A percentile compares a stretch with the other conserved stretches of the same genome.
Evolutionary conservation across 805 yeast species (phyloP).

Genomic region (Yueomyces sinensis): DNA sequence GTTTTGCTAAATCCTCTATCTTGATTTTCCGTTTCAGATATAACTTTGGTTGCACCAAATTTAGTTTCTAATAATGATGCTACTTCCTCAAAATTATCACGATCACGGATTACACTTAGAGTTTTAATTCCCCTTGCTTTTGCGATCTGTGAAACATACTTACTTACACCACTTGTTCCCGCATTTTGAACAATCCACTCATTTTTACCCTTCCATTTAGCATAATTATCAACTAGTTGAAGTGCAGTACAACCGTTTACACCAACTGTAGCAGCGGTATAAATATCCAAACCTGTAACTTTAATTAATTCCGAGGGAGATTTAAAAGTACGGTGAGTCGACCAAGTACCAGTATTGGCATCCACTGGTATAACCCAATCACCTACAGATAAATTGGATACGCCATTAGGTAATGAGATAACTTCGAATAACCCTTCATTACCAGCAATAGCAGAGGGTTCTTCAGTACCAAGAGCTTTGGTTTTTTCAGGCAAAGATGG

Average conservation of each 20-base stretch:
- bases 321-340: constrained; percentile 54
- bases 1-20: constrained; percentile 53
- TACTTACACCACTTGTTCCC: constrained; percentile 91
- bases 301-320: constrained; percentile 39
- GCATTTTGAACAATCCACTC: constrained; percentile 96
- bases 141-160: constrained; percentile 81
- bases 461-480: constrained; percentile 39
- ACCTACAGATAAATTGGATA: constrained; percentile 36
- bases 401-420: constrained; percentile 52
- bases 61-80: constrained; percentile 36
- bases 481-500: constrained; percentile 57
- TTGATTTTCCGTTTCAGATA: constrained; percentile 75
- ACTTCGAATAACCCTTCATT: constrained; percentile 88
- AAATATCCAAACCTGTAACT: constrained; percentile 35
- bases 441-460: constrained; percentile 76
- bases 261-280: constrained; percentile 75
- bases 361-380: constrained; percentile 80
- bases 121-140: constrained; percentile 68
- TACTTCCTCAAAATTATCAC: constrained; percentile 60
- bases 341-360: constrained; percentile 88
- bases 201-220: constrained; percentile 21
- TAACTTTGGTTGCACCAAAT: constrained; percentile 75
- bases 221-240: constrained; percentile 65
- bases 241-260: constrained; percentile 93
- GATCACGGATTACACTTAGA: constrained; percentile 75